Base-by-base conservation (phyloP, 2,329 filamentous ascomycete species). In the Aotearoamyces nothofagi region DNA sequence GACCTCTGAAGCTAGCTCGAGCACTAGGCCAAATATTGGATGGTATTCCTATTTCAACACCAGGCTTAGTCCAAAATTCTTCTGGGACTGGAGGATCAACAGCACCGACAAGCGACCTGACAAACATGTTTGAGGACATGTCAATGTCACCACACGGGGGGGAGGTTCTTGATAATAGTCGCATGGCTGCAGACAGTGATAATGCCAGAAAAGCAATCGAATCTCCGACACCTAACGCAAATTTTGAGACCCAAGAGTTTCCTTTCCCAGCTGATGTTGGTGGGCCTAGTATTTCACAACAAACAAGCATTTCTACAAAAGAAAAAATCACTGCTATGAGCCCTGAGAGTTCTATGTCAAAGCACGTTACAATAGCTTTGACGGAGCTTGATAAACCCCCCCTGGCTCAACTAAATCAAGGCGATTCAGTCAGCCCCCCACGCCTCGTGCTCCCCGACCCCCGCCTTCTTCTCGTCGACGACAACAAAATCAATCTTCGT, bases 401-500 rank as follows among this genome's bases (percentile, higher is more conserved):
- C n/a, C 12, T 5, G n/a, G 15, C 22, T 22, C n/a, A 15, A 10
- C 13, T 20, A 29, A 15, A 12, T 26, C 6, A 30, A 16, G 9
- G 11, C 7, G n/a, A 13, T 8, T n/a, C n/a, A n/a, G n/a, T n/a
- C n/a, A n/a, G n/a, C n/a, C n/a, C n/a, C n/a, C n/a, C n/a, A n/a
- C n/a, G n/a, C n/a, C n/a, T n/a, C n/a, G n/a, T n/a, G n/a, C n/a
- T 24, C 11, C 24, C 24, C 12, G 15, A 17, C 5, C 44, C 39
- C 20, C 38, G 28, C 7, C 30, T 56, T 9, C 41, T 58, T 5
- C 38, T 56, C 2, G 55, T 59, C 2, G 56, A 60, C 27, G 56
- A 58, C 32, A 59, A 59, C 31, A 49, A 47, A 5, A 54, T 58
- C 37, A 58, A 58, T 25, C 35, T 58, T 6, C 46, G 50, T 20